Evolutionary conservation across 129 eudicot genomes (phyloP).

Genomic region (Artemisia annua): DNA sequence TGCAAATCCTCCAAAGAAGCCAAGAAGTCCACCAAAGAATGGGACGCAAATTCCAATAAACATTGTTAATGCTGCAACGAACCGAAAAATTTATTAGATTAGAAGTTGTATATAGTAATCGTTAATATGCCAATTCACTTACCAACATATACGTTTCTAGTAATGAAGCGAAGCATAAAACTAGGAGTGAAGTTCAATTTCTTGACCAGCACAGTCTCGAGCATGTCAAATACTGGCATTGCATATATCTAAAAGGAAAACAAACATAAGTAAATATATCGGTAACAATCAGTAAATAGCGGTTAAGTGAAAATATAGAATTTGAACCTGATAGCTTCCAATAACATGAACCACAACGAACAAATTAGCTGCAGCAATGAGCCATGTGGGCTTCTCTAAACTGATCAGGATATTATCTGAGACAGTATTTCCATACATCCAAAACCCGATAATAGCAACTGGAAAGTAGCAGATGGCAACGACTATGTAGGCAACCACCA

Average conservation of each 20-base stretch:
- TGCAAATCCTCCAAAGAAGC: slow-evolving; percentile 74
- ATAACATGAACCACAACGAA: slow-evolving; percentile 63
- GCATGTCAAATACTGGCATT: slow-evolving; percentile 84
- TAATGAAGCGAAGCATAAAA: slow-evolving; percentile 47
- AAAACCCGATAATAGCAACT: slow-evolving; percentile 51
- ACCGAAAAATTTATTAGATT: slow-evolving; percentile 5
- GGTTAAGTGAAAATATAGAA: neutral
- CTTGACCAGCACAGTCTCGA: slow-evolving; percentile 70
- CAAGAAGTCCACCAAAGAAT: slow-evolving; percentile 67
- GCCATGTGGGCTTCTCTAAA: slow-evolving; percentile 53
- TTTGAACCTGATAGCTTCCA: slow-evolving; percentile 67
- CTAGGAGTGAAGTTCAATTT: slow-evolving; percentile 55
- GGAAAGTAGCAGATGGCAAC: slow-evolving; percentile 65
- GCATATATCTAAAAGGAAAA: slow-evolving; percentile 54
- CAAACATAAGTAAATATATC: neutral
- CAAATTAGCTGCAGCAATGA: slow-evolving; percentile 54
- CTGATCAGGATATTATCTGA: slow-evolving; percentile 45
- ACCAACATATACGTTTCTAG: slow-evolving; percentile 71
- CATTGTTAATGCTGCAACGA: slow-evolving; percentile 60
- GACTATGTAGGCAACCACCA: slow-evolving; percentile 49
- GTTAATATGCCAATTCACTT: slow-evolving; percentile 13
- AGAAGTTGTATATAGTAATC: neutral
- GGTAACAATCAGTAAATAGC: no score
- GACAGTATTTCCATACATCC: slow-evolving; percentile 46
- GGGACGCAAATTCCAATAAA: slow-evolving; percentile 55